Evolutionary conservation across 192 early-diverging fungal species (phyloP), one percentile per base, ranked within the genome.

Genomic region (Coemansia sp.): DNA sequence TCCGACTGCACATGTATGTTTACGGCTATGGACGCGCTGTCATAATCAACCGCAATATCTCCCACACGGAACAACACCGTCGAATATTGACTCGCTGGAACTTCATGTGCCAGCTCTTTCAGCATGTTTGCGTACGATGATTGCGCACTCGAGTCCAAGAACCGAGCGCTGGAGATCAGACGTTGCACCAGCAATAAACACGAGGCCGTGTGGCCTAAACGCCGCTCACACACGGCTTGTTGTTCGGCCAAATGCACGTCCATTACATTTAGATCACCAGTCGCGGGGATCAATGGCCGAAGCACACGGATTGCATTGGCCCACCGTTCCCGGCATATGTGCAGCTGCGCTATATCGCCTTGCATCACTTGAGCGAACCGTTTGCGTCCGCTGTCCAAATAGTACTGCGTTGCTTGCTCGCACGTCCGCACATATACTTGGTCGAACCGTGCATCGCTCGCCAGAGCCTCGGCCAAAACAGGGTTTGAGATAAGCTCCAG

Each of bases 381-480:
- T 11, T 51, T 36, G 0, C 81, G 73, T 21, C 67, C 71, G 53
- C 76, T 70, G 31, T 79, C 76, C 24, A 50, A 52, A 47, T 68
- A 83, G 70, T 83, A 83, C 52, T 72, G 73, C 38, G 74, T 68
- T 1, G 76, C 81, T 70, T 79, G 72, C 51, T 79, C 72, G 70
- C 70, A 76, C 21, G 73, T 73, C 26, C 68, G 63, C 12, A 70
- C 37, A 38, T 83, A 83, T 20, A 83, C 67, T 49, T 83, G 68
- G 64, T 83, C 81, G 24, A 79, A 83, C 14, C 70, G 59, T 44
- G 54, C 67, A 37, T 79, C 68, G 12, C 57, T 31, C 1, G 66
- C 63, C 38, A 83, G 65, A 18, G 76, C 76, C 23, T 75, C 76
- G 12, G 67, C 46, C 54, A 83, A 67, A 25, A 79, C 73, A 18